Evolutionary conservation across 129 eudicot genomes (phyloP), one percentile per base, ranked within the genome.

Genomic region (Centrapalus pauciflorus): DNA sequence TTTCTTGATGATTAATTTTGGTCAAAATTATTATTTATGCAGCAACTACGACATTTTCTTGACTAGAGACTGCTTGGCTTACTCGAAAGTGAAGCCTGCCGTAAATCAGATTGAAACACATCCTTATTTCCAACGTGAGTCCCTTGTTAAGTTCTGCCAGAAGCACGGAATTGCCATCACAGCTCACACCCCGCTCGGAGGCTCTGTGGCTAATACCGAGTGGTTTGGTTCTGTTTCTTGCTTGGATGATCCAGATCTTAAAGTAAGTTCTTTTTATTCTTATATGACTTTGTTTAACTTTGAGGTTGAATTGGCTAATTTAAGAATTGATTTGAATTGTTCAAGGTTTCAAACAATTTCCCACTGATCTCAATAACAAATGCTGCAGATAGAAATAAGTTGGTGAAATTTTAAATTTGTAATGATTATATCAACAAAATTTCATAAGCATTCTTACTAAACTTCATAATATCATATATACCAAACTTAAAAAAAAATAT

Each of bases 141-240:
- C 92, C 13, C 97, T 90, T 33, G 95, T 90, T 55, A 90, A 87
- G 65, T 90, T 90, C 76, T 90, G 97, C 48, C 95, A 90, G 66
- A 90, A 87, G 78, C 97, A 90, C 12, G 92, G 87, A 5, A 41
- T 90, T 54, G 80, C 82, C 40, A 80, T 90, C 32, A 90, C 95
- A 2, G 97, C 97, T 49, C 97, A 90, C 79, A 90, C 97, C 25
- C 97, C 97, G 3, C 85, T 90, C 0, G 92, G 96, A 34, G 96
- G 96, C 66, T 78, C 96, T 2, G 61, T 70, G 29, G 97, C 97
- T 54, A 90, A 90, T 63, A 61, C 87, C 1, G 95, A 90, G 49
- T 90, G 87, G 92, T 90, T 90, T 27, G 95, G 95, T 46, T 77
- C 97, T 0, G 95, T 90, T 10, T 90, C 97, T 23, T 90, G 97